Evolutionary conservation across 352 stramenopile genomes (phyloP), one percentile per base, ranked within the genome.

Genomic region (Globisporangium mamillatum): DNA sequence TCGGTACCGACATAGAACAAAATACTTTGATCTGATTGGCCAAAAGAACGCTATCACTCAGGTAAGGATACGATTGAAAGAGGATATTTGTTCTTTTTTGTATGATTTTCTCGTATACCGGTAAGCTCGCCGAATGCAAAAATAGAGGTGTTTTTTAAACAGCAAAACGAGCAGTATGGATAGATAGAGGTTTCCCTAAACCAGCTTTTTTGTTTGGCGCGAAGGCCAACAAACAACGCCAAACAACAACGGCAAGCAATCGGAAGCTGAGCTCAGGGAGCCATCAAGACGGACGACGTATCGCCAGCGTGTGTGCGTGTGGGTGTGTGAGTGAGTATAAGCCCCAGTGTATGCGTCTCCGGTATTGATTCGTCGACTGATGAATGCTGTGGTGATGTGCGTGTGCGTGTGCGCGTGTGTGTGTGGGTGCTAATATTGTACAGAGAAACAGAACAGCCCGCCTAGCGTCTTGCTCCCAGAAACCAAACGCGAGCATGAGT

Each of bases 401-500:
- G 29, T 32, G 29, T 32, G 32, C 18, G 48, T 56, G 9, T 20
- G 8, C 10, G 29, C 4, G 29, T 32, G 29, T 20, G 27, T 24
- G 9, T 32, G 32, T 29, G 48, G 29, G 9, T 20, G 8, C 10
- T 25, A 5, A 29, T 56, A 25, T 56, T 4, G 29, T 22, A 52
- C 44, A 24, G 44, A 52, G 44, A 20, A 6, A 12, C 6, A 41
- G 16, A 46, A 16, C 20, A 50, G 56, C 7, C 7, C 18, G 18
- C 29, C 60, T 32, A 10, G 10, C 27, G 46, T 14, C 25, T 44
- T 44, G 36, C 4, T 44, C 36, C 36, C 36, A 16, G 36, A 44
- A 44, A 18, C 9, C 36, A 44, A 44, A 44, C 3, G 10, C 36
- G 12, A 44, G 65, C 7, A 73, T 73, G 32, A 77, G 79, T 16